Evolutionary conservation across 2,329 filamentous ascomycete species (phyloP).

Genomic region (Gaeumannomyces tritici): DNA sequence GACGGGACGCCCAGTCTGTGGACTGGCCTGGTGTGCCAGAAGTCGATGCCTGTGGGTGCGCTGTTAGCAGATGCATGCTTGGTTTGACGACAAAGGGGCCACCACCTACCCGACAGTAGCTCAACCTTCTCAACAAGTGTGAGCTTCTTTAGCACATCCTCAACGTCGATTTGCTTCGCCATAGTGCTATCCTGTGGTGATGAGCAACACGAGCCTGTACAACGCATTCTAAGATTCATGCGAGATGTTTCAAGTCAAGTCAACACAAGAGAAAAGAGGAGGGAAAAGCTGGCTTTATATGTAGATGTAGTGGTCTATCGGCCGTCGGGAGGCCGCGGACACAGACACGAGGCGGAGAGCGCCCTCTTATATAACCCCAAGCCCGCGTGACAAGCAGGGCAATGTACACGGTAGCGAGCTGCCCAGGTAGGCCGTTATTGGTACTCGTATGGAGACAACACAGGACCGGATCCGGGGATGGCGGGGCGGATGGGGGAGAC

Average conservation of each 20-base stretch:
- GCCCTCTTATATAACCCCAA: background rate
- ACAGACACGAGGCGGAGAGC: background rate
- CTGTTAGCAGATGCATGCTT: background rate
- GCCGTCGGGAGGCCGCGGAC: background rate
- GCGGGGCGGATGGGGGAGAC: background rate
- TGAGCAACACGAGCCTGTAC: background rate
- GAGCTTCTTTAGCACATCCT: constrained; percentile 44
- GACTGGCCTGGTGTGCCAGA: constrained; percentile 58
- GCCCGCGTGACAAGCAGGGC: background rate
- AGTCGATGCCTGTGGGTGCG: constrained; percentile 45
- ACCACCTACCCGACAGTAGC: constrained; percentile 34
- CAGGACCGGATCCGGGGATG: background rate
- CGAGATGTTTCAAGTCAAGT: background rate
- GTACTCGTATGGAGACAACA: background rate
- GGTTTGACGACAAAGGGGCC: background rate
- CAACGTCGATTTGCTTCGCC: constrained; percentile 44
- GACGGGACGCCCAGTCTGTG: constrained; percentile 53
- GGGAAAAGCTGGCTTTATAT: background rate
- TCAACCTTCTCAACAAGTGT: constrained; percentile 42
- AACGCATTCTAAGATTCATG: background rate
- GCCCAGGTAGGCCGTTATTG: background rate
- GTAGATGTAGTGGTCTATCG: background rate
- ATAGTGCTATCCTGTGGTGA: constrained; percentile 17
- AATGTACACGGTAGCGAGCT: background rate
- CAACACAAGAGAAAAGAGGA: background rate